Evolutionary conservation across 169 alveolate species (phyloP).

Genomic region (Plasmodium malariae): DNA sequence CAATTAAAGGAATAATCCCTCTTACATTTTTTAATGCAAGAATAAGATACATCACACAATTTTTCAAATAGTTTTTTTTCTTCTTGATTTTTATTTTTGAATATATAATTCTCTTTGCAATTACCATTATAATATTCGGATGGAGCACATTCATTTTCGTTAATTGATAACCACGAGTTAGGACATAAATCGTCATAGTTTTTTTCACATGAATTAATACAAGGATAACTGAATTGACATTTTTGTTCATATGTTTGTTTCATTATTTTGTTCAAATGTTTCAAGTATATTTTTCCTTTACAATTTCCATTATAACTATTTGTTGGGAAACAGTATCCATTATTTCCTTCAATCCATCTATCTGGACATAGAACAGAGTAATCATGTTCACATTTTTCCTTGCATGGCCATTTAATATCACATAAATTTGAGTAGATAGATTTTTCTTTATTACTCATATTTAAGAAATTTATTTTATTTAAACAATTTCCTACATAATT

Average conservation of each 20-base stretch:
- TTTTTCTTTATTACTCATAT: slow-evolving; percentile 66
- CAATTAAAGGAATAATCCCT: slow-evolving; percentile 74
- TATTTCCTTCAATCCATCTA: slow-evolving; percentile 80
- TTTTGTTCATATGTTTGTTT: slow-evolving; percentile 70
- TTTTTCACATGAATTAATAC: slow-evolving; percentile 68
- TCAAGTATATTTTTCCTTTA: slow-evolving; percentile 37
- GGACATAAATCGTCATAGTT: slow-evolving; percentile 71
- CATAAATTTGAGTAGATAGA: slow-evolving; percentile 69
- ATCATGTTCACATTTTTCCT: slow-evolving; percentile 80
- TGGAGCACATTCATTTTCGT: slow-evolving; percentile 74
- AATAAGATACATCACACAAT: slow-evolving; percentile 69
- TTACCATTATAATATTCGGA: slow-evolving; percentile 62
- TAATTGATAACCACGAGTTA: slow-evolving; percentile 40
- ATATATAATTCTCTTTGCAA: slow-evolving; percentile 71
- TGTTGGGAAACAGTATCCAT: slow-evolving; percentile 75
- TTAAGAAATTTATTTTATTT: slow-evolving; percentile 37
- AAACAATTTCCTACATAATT: slow-evolving; percentile 77
- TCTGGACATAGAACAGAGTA: slow-evolving; percentile 84
- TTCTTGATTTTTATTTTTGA: slow-evolving; percentile 45
- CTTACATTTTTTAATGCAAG: slow-evolving; percentile 57
- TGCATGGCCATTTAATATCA: slow-evolving; percentile 74
- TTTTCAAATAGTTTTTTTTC: slow-evolving; percentile 72
- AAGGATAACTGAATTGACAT: slow-evolving; percentile 75
- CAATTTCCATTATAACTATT: slow-evolving; percentile 58
- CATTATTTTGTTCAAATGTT: slow-evolving; percentile 57